These are phyloP conservation scores for Cutaneotrichosporon cyanovorans DNA, from an alignment of 1,284 basidiomycete genomes.

Conservation along the genomic window DNA sequence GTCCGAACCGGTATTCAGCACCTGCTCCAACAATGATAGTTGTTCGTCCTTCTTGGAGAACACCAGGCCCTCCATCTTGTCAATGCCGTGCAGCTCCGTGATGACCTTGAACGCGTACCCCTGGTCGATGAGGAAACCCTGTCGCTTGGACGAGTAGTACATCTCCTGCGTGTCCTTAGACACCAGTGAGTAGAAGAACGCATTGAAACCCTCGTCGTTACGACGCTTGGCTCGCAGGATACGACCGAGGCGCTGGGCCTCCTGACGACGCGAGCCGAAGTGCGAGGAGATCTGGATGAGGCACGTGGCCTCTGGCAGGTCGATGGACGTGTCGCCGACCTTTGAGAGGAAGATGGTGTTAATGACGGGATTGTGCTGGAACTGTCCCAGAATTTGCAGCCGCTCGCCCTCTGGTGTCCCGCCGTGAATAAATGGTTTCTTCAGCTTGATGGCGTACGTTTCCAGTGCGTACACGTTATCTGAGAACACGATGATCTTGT, in stretches of 20 bases:
- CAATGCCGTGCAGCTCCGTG: conserved; percentile 89
- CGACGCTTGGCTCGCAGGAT: conserved; percentile 94
- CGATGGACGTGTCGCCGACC: conserved; percentile 98
- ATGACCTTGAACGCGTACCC: conserved; percentile 66
- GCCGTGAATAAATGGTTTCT: conserved; percentile 94
- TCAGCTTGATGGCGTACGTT: conserved; percentile 90
- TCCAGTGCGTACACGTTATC: conserved; percentile 97
- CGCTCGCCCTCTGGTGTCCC: conserved; percentile 92
- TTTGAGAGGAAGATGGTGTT: conserved; percentile 99
- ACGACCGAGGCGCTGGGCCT: conserved; percentile 90
- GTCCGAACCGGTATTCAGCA: conserved; percentile 83
- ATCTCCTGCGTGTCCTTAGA: conserved; percentile 99
- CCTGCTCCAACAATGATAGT: conserved; percentile 87
- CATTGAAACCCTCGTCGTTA: conserved; percentile 99
- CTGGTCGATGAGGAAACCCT: conserved; percentile 92
- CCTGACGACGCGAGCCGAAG: conserved; percentile 95
- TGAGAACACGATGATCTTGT: conserved; percentile 99
- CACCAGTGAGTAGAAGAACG: conserved; percentile 98
- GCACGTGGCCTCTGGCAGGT: conserved; percentile 97
- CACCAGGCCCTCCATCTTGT: conserved; percentile 78
- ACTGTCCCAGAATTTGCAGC: conserved; percentile 88
- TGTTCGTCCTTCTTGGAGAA: conserved; percentile 87
- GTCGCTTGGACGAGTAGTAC: conserved; percentile 98
- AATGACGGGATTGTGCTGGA: conserved; percentile 91
- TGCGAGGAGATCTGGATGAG: conserved; percentile 99